Percentiles rank a stretch among this genome's conserved stretches.
phyloP scores from a whole-genome alignment of 805 yeast species.

The Yarrowia hollandica region DNA sequence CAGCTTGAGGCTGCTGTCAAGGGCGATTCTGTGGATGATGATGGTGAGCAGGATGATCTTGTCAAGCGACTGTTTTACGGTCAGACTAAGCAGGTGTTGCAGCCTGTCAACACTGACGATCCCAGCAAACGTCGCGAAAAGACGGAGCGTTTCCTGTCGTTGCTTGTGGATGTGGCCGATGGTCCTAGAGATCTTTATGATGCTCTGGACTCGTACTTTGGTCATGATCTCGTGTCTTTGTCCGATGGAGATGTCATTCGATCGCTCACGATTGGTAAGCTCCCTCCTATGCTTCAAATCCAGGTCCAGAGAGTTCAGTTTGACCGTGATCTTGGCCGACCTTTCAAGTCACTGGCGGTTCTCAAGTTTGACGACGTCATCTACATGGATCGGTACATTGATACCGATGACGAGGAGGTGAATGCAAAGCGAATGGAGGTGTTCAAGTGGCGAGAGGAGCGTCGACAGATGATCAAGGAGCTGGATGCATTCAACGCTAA shows the following conservation, averaged over 20 bases:
- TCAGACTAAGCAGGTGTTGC: slow-evolving; percentile 72
- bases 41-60: slow-evolving; percentile 81
- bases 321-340: slow-evolving; percentile 68
- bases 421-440: slow-evolving; percentile 57
- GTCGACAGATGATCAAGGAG: slow-evolving; percentile 30
- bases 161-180: slow-evolving; percentile 82
- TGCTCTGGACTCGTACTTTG: slow-evolving; percentile 81
- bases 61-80: slow-evolving; percentile 84
- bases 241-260: slow-evolving; percentile 73
- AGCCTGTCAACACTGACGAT: slow-evolving; percentile 39
- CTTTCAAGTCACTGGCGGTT: slow-evolving; percentile 80
- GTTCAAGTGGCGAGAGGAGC: slow-evolving; percentile 55
- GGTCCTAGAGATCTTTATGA: slow-evolving; percentile 89
- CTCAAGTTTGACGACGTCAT: slow-evolving; percentile 75
- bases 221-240: slow-evolving; percentile 65
- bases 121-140: slow-evolving; percentile 51
- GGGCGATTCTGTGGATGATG: slow-evolving; percentile 60
- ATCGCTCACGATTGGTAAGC: slow-evolving; percentile 63
- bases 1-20: slow-evolving; percentile 86
- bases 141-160: slow-evolving; percentile 73
- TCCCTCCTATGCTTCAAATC: slow-evolving; percentile 83
- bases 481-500: slow-evolving; percentile 17
- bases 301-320: slow-evolving; percentile 94
- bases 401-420: slow-evolving; percentile 55
- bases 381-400: slow-evolving; percentile 85